Evolutionary conservation across 192 early-diverging fungal species (phyloP).

Genomic region (Gigaspora rosea): DNA sequence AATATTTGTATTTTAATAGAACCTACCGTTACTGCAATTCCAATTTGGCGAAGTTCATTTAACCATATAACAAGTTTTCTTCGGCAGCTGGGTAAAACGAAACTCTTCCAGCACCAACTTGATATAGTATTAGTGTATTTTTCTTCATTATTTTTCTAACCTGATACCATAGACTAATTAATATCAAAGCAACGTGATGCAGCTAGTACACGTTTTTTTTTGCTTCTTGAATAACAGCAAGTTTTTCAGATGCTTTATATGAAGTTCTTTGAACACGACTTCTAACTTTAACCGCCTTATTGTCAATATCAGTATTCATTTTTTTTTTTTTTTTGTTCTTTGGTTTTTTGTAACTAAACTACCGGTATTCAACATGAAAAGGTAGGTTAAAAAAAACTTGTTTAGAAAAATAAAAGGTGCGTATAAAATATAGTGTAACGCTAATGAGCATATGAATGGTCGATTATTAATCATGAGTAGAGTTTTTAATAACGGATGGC

Average conservation of each 20-base stretch:
- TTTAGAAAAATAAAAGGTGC: too few species aligned
- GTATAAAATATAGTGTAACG: too few species aligned
- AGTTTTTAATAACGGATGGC: too few species aligned
- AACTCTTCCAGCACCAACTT: not conserved
- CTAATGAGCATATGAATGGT: too few species aligned
- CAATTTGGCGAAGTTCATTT: not conserved
- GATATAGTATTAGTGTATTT: not conserved
- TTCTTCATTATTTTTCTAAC: not conserved
- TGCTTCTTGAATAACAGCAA: not conserved
- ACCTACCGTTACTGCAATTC: not conserved
- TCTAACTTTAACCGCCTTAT: too few species aligned
- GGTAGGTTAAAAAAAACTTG: too few species aligned
- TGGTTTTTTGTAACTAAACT: too few species aligned
- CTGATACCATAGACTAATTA: not conserved
- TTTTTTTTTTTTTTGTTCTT: too few species aligned
- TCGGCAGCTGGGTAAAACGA: not conserved
- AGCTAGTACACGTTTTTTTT: not conserved
- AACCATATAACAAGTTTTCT: not conserved
- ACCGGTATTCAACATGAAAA: too few species aligned
- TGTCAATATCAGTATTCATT: too few species aligned
- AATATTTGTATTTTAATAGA: not conserved
- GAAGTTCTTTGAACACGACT: not conserved
- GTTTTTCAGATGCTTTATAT: not conserved
- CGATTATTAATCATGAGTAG: too few species aligned
- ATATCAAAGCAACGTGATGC: not conserved